These are phyloP conservation scores for Dorcoceras hygrometricum DNA, from an alignment of 257 asterid genomes.

Conservation along the genomic window DNA sequence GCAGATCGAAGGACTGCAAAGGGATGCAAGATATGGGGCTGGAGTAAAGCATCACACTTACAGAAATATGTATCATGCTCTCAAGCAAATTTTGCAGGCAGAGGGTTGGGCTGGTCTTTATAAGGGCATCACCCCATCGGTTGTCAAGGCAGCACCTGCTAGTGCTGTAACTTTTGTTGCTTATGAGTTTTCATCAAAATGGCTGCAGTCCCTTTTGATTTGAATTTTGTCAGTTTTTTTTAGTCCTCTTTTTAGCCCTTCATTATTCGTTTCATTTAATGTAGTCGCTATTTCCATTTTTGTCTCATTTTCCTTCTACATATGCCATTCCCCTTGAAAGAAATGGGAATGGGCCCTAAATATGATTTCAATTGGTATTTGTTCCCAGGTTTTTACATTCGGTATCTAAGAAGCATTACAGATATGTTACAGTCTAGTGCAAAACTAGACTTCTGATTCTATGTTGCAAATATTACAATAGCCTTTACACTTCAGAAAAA, in stretches of 20 bases:
- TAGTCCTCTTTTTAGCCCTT: background rate
- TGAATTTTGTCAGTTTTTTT: background rate
- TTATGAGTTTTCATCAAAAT: conserved; percentile 68
- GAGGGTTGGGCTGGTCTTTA: conserved; percentile 91
- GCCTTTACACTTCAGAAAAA: background rate
- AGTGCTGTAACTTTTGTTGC: conserved; percentile 94
- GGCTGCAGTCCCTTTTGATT: conserved; percentile 62
- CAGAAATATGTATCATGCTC: conserved; percentile 69
- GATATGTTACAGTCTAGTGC: background rate
- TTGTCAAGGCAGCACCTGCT: conserved; percentile 92
- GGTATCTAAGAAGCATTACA: background rate
- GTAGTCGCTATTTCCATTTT: background rate
- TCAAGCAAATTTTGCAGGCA: conserved; percentile 40
- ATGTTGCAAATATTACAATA: background rate
- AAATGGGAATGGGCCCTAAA: background rate
- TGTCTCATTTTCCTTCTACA: background rate
- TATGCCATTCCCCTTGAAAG: conserved; percentile 8
- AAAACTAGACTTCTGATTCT: background rate
- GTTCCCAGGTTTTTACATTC: background rate
- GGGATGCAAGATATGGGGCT: conserved; percentile 92
- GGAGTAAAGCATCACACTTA: conserved; percentile 69
- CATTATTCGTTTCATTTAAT: no score
- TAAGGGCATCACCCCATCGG: conserved; percentile 88
- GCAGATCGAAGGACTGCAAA: conserved; percentile 81
- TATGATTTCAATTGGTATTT: conserved; percentile 13